Evolutionary conservation across 1,284 basidiomycete genomes (phyloP).

Genomic region (Rhodotorula mucilaginosa): DNA sequence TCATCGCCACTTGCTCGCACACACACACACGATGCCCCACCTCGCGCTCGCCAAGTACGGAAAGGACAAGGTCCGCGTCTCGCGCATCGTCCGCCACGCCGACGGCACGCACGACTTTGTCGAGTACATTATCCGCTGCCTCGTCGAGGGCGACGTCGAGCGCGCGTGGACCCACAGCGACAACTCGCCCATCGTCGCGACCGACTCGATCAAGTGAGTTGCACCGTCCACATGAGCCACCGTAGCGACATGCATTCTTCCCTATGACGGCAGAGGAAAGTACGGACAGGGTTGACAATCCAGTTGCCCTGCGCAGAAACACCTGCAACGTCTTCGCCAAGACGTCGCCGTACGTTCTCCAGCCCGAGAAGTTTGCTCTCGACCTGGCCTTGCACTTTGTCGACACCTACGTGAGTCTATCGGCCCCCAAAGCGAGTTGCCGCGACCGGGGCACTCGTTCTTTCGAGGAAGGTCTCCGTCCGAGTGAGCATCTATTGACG

Average conservation of each 20-base stretch:
- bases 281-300: too few species aligned
- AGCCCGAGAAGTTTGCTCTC: slow-evolving; percentile 79
- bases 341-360: slow-evolving; percentile 75
- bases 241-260: too few species aligned
- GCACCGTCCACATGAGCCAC: slow-evolving; percentile 57
- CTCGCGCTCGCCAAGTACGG: slow-evolving; percentile 55
- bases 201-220: slow-evolving; percentile 72
- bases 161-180: slow-evolving; percentile 63
- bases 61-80: slow-evolving; percentile 80
- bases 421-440: too few species aligned
- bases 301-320: slow-evolving; percentile 12
- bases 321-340: slow-evolving; percentile 70
- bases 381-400: slow-evolving; percentile 82
- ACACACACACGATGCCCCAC: slow-evolving; percentile 10
- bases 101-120: slow-evolving; percentile 60
- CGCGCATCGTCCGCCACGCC: slow-evolving; percentile 67
- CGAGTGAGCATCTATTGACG: too few species aligned
- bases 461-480: too few species aligned
- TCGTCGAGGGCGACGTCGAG: slow-evolving; percentile 65
- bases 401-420: slow-evolving; percentile 61
- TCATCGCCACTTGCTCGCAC: not conserved
- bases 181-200: slow-evolving; percentile 79
- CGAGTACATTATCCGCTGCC: slow-evolving; percentile 72
- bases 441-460: too few species aligned
- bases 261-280: too few species aligned